These are phyloP conservation scores for Stagonosporopsis chrysanthemi DNA, from an alignment of 2,329 filamentous ascomycete genomes.

Conservation along the genomic window DNA sequence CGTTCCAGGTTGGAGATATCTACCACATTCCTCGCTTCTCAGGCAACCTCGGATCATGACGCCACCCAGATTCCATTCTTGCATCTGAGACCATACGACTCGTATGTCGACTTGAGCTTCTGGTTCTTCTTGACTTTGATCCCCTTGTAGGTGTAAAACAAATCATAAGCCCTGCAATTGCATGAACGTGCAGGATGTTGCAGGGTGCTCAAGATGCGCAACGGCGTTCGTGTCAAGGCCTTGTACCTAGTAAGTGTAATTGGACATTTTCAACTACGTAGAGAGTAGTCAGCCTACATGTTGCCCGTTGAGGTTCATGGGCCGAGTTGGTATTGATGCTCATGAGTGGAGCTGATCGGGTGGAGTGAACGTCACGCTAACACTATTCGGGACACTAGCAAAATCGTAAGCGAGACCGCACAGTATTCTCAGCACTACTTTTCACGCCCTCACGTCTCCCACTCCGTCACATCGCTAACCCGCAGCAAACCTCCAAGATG, in stretches of 20 bases:
- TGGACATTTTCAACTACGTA: background rate
- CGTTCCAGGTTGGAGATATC: background rate
- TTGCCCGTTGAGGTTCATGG: background rate
- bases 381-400: background rate
- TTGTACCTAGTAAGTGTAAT: background rate
- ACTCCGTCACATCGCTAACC: constrained; percentile 46
- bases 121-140: background rate
- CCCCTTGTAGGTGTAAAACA: background rate
- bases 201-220: background rate
- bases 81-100: background rate
- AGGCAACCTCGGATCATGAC: constrained; percentile 1
- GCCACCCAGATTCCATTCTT: background rate
- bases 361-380: background rate
- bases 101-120: background rate
- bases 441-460: constrained; percentile 9
- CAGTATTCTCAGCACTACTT: background rate
- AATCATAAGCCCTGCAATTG: background rate
- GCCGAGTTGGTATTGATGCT: background rate
- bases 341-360: background rate
- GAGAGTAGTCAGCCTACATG: background rate
- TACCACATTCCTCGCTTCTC: constrained; percentile 13
- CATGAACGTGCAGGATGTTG: background rate
- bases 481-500: constrained; percentile 73
- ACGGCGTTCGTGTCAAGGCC: background rate
- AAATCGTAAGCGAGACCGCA: constrained; percentile 3